Evolutionary conservation across 148 eudicot species (phyloP), one percentile per base, ranked within the genome.

Genomic region (Chenopodium album): DNA sequence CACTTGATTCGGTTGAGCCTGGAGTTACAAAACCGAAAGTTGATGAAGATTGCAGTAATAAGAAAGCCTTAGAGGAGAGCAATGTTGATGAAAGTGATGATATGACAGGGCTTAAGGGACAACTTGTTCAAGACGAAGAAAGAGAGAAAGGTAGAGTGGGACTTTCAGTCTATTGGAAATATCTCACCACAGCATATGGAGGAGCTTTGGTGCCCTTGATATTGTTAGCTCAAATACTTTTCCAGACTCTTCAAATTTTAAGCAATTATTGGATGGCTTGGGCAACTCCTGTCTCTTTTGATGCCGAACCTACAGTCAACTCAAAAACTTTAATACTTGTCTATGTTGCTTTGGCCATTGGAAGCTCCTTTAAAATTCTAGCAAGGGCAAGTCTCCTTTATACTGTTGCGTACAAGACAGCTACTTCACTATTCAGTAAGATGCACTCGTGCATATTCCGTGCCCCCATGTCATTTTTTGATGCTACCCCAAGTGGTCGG

Each of bases 201-300:
- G 96, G 96, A 29, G 87, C 86, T 32, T 85, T 91, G 64, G 88
- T 87, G 9, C 94, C 96, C 44, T 71, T 92, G 31, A 86, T 89
- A 78, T 54, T 92, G 82, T 73, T 89, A 10, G 79, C 85, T 66
- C 92, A 92, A 60, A 62, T 91, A 75, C 56, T 88, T 37, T 92
- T 91, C 76, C 89, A 91, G 77, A 13, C 71, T 71, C 88, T 91
- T 79, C 94, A 92, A 76, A 87, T 92, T 31, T 85, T 84, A 34
- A 87, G 96, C 88, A 91, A 89, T 83, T 92, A 92, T 67, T 92
- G 96, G 96, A 88, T 92, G 90, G 89, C 96, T 64, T 91, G 94
- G 96, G 96, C 94, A 29, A 87, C 90, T 60, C 93, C 95, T 70
- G 87, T 86, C 19, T 89, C 93, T 0, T 22, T 86, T 82, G 90